Percentiles rank a stretch among this genome's conserved stretches.
These are phyloP conservation scores for Erucastrum elatum DNA, from an alignment of 345 rosid genomes.

Conservation along the genomic window DNA sequence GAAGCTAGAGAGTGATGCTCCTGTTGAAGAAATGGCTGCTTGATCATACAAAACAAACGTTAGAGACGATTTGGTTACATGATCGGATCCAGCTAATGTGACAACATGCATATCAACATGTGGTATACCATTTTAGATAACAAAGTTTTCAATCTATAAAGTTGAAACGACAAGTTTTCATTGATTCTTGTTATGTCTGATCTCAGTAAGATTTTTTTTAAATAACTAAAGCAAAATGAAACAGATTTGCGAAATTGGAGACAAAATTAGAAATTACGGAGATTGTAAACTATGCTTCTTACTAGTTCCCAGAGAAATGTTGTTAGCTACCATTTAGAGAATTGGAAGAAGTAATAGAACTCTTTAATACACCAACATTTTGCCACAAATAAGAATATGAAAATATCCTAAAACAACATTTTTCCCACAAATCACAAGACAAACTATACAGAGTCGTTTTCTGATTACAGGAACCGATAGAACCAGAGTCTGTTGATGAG, in stretches of 20 bases:
- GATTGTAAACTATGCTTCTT: neutral
- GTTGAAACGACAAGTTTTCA: too few relatives aligned
- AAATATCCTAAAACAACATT: slow-evolving; percentile 16
- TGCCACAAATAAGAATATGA: slow-evolving; percentile 5
- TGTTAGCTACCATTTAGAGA: neutral
- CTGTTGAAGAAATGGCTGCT: slow-evolving; percentile 50
- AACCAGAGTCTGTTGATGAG: neutral
- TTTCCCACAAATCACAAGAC: slow-evolving; percentile 17
- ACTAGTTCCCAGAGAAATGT: neutral
- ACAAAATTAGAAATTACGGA: neutral
- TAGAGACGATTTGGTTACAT: neutral
- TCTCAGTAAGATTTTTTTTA: neutral
- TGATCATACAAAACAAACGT: slow-evolving; percentile 8
- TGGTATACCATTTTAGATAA: neutral
- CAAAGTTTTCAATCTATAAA: neutral
- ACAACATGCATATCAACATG: neutral
- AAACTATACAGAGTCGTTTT: slow-evolving; percentile 30
- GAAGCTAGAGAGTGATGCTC: slow-evolving; percentile 50
- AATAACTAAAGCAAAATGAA: neutral
- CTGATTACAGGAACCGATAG: slow-evolving; percentile 4
- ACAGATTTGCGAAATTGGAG: neutral
- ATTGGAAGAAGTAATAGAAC: neutral
- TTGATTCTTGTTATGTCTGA: neutral
- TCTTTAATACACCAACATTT: neutral
- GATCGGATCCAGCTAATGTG: neutral